Percentiles rank a stretch among this genome's conserved stretches.
These are phyloP conservation scores for Emmonsiellopsis sp. DNA, from an alignment of 2,329 filamentous ascomycete genomes.

Conservation along the genomic window DNA sequence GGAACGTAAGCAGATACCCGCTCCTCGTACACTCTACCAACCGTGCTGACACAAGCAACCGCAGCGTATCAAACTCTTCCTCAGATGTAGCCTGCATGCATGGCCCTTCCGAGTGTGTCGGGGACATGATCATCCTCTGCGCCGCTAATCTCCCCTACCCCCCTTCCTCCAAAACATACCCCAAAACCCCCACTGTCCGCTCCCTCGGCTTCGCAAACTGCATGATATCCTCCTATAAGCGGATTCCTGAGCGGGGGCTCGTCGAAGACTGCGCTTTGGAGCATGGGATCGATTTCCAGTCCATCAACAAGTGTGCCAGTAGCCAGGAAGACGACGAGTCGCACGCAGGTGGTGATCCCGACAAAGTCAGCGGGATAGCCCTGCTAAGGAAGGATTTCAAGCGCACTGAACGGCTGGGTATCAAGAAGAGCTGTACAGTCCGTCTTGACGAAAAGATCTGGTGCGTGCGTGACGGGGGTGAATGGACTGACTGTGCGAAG, in stretches of 20 bases:
- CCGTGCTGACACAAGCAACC: background rate
- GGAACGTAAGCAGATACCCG: conserved; percentile 51
- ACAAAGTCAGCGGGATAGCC: conserved; percentile 46
- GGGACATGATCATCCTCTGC: conserved; percentile 91
- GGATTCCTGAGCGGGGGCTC: conserved; percentile 70
- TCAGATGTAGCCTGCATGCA: conserved; percentile 84
- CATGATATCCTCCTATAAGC: conserved; percentile 62
- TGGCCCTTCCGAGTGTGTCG: conserved; percentile 81
- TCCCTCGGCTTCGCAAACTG: conserved; percentile 93
- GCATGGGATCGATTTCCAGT: conserved; percentile 75
- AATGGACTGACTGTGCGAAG: conserved; percentile 73
- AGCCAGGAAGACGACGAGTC: conserved; percentile 61
- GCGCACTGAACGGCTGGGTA: conserved; percentile 50
- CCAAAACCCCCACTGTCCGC: conserved; percentile 63
- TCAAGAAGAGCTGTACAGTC: conserved; percentile 68
- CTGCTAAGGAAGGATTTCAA: conserved; percentile 38
- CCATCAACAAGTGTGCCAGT: conserved; percentile 73
- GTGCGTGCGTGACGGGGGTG: conserved; percentile 70
- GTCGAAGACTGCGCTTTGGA: conserved; percentile 83
- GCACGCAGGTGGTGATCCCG: conserved; percentile 34
- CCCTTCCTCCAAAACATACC: conserved; percentile 42
- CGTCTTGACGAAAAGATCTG: conserved; percentile 69
- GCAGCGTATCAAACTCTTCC: conserved; percentile 57
- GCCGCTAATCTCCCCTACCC: conserved; percentile 57
- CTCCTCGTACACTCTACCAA: background rate